These are phyloP conservation scores for Plasmodium gallinaceum DNA, from an alignment of 169 alveolate species.

Conservation along the genomic window DNA sequence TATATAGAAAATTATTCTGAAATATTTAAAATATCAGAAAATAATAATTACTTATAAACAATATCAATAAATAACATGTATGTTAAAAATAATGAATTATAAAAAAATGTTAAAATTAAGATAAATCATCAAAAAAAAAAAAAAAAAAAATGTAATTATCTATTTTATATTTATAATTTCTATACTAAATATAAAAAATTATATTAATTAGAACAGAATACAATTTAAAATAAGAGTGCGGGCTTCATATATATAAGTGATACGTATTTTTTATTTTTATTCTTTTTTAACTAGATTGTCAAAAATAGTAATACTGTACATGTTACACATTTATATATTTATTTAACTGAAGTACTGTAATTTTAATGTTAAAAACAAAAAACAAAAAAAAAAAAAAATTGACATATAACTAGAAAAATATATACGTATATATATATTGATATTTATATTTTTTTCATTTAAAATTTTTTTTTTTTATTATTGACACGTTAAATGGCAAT, in stretches of 20 bases:
- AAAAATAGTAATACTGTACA: neutral
- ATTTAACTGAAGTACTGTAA: conserved; percentile 1
- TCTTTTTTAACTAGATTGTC: conserved; percentile 1
- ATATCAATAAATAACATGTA: neutral
- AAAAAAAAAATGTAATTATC: neutral
- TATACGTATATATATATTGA: conserved; percentile 10
- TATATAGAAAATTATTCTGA: conserved; percentile 5
- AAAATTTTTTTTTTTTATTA: neutral
- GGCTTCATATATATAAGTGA: neutral
- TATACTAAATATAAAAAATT: conserved; percentile 17
- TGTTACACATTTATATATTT: conserved; percentile 1
- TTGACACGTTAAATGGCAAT: neutral
- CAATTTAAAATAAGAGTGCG: neutral
- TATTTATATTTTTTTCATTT: neutral
- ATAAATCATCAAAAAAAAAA: too few species aligned
- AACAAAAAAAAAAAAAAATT: conserved; percentile 15
- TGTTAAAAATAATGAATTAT: conserved; percentile 1
- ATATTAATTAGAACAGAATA: conserved; percentile 4
- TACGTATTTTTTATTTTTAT: neutral
- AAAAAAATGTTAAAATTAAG: neutral
- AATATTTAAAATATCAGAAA: neutral
- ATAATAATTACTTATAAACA: neutral
- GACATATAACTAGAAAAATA: conserved; percentile 8
- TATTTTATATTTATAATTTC: neutral
- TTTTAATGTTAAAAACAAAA: conserved; percentile 6